Evolutionary conservation across 768 basidiomycete species (phyloP), one percentile per base, ranked within the genome.

Genomic region (Podaxis sp.): DNA sequence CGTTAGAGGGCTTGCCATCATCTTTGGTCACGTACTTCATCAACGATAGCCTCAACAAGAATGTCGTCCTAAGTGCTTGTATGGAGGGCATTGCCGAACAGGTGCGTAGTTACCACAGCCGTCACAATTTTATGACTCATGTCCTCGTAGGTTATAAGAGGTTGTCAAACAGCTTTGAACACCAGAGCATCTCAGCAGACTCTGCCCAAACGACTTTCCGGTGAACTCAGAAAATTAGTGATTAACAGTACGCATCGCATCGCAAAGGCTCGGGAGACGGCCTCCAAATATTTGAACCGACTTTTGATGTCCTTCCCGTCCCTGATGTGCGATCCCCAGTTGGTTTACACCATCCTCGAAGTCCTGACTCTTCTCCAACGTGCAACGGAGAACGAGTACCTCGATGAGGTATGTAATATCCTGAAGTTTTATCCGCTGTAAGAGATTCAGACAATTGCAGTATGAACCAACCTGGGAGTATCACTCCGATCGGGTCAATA

Each of bases 281-380:
- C 95, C 1, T 81, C 87, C 44, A 88, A 85, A 72, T 97, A 91
- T 69, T 80, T 98, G 27, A 85, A 93, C 73, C 83, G 87, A 40
- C 77, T 98, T 42, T 88, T 98, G 64, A 89, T 87, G 6, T 92
- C 90, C 1, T 98, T 98, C 73, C 95, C 97, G 1, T 94, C 95
- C 13, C 77, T 99, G 53, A 90, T 97, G 85, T 98, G 96, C 73
- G 90, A 95, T 67, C 84, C 88, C 3, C 80, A 87, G 9, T 81
- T 98, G 11, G 90, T 98, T 5, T 94, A 89, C 65, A 86, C 91
- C 40, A 89, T 98, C 51, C 79, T 98, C 40, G 96, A 99, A 68
- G 88, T 93, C 48, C 79, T 99, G 61, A 98, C 97, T 0, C 78
- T 98, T 7, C 76, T 98, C 63, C 85, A 94, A 61, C 83, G 87